Conservation (phyloP, 1,139 yeast species). For the Candida sanyaensis region DNA sequence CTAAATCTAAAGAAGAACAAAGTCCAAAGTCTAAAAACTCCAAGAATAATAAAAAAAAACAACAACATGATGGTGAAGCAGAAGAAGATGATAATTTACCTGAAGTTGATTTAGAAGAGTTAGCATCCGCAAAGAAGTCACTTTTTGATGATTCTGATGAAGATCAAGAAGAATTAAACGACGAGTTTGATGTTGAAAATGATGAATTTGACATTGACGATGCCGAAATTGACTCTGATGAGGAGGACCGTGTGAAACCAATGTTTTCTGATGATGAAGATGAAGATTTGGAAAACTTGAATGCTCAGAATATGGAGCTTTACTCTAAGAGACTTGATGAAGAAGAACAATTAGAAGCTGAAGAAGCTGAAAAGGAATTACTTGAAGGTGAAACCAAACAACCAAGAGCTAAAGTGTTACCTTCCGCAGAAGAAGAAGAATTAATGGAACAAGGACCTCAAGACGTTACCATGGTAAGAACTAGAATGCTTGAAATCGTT, state of each 20-base stretch:
- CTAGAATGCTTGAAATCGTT: slow-evolving; percentile 93
- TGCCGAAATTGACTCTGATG: slow-evolving; percentile 58
- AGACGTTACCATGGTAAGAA: slow-evolving; percentile 80
- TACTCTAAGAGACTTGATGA: slow-evolving; percentile 69
- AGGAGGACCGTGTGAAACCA: slow-evolving; percentile 61
- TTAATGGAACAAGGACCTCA: slow-evolving; percentile 53
- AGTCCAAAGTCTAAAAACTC: background rate
- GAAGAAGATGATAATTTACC: slow-evolving; percentile 43
- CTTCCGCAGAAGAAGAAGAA: slow-evolving; percentile 57
- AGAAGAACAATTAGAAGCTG: slow-evolving; percentile 71
- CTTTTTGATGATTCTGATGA: slow-evolving; percentile 70
- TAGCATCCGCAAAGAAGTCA: slow-evolving; percentile 67
- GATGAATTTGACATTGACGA: slow-evolving; percentile 62
- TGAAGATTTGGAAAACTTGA: slow-evolving; percentile 75
- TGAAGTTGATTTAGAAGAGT: slow-evolving; percentile 64
- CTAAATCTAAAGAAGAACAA: slow-evolving; percentile 18
- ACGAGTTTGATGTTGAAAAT: slow-evolving; percentile 36
- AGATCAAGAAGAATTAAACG: slow-evolving; percentile 27
- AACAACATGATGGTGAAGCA: slow-evolving; percentile 40
- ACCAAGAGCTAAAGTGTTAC: slow-evolving; percentile 72
- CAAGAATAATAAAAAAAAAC: slow-evolving; percentile 8
- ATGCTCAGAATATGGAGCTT: slow-evolving; percentile 87
- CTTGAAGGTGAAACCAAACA: slow-evolving; percentile 59
- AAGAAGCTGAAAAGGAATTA: slow-evolving; percentile 77
- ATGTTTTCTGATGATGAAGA: slow-evolving; percentile 83